phyloP scores from a whole-genome alignment of 139 green algal species.

The Chlorella sp. region DNA sequence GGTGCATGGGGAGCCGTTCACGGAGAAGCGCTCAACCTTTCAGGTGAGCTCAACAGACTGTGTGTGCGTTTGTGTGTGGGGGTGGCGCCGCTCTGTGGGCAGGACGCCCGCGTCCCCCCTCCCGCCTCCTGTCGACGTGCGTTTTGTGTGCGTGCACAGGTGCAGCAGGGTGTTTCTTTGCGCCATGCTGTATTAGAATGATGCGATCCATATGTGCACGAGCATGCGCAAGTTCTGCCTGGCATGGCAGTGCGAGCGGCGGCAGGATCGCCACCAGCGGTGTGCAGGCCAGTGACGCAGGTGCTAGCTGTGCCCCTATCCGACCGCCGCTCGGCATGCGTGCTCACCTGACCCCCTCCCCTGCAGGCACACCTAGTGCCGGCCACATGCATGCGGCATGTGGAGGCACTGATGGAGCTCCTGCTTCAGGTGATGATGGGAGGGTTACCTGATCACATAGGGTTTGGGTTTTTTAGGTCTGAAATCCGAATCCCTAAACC shows the following conservation, averaged over 20 bases:
- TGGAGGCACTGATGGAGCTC: constrained; percentile 70
- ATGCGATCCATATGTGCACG: not conserved
- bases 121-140: no score
- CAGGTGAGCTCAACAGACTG: constrained; percentile 43
- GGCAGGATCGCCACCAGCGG: not conserved
- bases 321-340: not conserved
- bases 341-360: not conserved
- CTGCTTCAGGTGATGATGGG: constrained; percentile 56
- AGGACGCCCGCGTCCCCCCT: no score
- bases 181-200: not conserved
- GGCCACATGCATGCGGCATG: constrained; percentile 41
- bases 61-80: no score
- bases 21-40: constrained; percentile 82
- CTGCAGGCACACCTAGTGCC: constrained; percentile 50
- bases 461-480: no score
- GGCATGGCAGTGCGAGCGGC: not conserved
- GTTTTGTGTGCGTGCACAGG: no score
- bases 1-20: constrained; percentile 71
- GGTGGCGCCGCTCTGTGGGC: no score
- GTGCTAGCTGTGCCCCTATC: no score
- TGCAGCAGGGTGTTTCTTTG: no score
- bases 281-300: no score
- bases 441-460: not conserved
- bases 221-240: not conserved
- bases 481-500: no score